Evolutionary conservation across 2,329 filamentous ascomycete genomes (phyloP), one percentile per base, ranked within the genome.

Genomic region (Apiospora sp.): DNA sequence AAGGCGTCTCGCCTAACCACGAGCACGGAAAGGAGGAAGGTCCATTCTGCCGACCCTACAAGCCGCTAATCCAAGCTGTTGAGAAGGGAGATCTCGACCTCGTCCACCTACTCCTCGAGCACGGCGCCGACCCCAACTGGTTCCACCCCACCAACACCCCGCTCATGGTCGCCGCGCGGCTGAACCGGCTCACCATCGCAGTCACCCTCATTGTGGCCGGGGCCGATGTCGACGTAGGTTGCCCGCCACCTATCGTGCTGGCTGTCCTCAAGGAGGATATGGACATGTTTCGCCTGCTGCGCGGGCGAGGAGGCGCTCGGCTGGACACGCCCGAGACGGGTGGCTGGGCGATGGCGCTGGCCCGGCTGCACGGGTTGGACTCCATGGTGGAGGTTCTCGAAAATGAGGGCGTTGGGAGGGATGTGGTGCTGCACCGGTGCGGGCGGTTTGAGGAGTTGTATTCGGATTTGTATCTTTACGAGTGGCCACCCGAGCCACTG

Each of bases 301-400:
- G 73, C 4, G 46, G 73, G 6, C 27, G 69, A 24, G 73, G 73
- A 14, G 74, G 74, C 19, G 75, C 75, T 4, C 73, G 27, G 41
- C 71, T 77, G 4, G 73, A 77, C 24, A 76, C 75, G 0, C 74
- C 75, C 1, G 73, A 75, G 22, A 75, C 74, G 1, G 75, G 75
- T 5, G 71, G 68, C 19, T 75, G 71, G 73, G 73, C 73, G 1
- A 73, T 76, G 75, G 61, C 69, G 1, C 1, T 75, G 6, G 75
- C 75, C 2, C 14, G 72, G 49, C 22, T 24, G 3, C n/a, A 73
- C 34, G 72, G 64, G 37, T 44, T 77, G 27, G 16, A 61, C 2
- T 61, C 54, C 4, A 61, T 61, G 54, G 8, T 37, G 16, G 16
- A 22, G 1, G 54, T 61, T 10, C 54, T 61, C 16, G 54, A 37